Evolutionary conservation across 2,329 filamentous ascomycete genomes (phyloP).

Genomic region (Trematosphaeria pertusa): DNA sequence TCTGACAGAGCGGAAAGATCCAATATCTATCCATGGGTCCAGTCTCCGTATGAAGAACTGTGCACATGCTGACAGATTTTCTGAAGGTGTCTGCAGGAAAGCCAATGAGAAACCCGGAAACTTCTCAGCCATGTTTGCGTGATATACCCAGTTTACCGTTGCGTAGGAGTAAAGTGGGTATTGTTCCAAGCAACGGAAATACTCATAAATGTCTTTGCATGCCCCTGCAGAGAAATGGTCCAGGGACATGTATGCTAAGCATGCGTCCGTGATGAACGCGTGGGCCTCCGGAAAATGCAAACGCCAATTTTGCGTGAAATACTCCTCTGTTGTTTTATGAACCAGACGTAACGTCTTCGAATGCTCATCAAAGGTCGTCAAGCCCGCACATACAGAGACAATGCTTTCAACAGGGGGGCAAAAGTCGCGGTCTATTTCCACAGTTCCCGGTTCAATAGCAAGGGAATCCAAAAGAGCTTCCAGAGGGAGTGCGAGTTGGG

Average conservation of each 20-base stretch:
- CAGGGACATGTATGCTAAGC: slow-evolving; percentile 35
- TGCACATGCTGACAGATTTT: too few species aligned
- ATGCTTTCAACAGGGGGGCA: slow-evolving; percentile 4
- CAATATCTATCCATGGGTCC: too few species aligned
- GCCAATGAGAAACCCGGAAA: too few species aligned
- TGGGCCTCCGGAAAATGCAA: slow-evolving; percentile 24
- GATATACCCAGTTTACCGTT: neutral
- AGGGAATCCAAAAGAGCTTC: slow-evolving; percentile 10
- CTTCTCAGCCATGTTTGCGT: too few species aligned
- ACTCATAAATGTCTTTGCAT: neutral
- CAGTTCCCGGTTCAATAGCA: slow-evolving; percentile 1
- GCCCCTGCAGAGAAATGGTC: slow-evolving; percentile 18
- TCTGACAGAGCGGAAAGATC: too few species aligned
- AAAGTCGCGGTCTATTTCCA: slow-evolving; percentile 9
- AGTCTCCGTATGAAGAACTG: too few species aligned
- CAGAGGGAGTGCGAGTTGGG: slow-evolving; percentile 4
- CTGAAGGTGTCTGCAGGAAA: too few species aligned
- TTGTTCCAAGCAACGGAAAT: neutral
- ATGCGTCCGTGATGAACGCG: slow-evolving; percentile 24
- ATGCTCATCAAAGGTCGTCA: slow-evolving; percentile 33
- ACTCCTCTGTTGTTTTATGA: slow-evolving; percentile 28
- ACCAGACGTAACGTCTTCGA: slow-evolving; percentile 30
- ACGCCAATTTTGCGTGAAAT: slow-evolving; percentile 26
- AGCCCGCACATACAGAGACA: slow-evolving; percentile 24
- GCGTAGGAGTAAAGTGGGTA: slow-evolving; percentile 3